Evolutionary conservation across 1,284 basidiomycete species (phyloP), one percentile per base, ranked within the genome.

Genomic region (Sporisorium graminicola): DNA sequence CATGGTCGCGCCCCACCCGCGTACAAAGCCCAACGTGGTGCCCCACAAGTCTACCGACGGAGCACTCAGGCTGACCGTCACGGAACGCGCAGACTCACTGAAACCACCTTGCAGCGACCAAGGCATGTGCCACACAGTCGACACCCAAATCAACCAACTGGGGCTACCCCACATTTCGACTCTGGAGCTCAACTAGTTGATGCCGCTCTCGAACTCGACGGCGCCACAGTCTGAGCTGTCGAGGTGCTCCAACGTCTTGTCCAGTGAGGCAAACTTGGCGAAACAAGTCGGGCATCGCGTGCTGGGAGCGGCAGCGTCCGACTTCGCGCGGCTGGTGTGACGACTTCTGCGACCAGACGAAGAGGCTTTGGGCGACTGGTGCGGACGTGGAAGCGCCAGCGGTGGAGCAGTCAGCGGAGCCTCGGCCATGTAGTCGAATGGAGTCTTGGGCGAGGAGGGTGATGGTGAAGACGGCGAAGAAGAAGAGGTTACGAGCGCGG

Each of bases 211-310:
- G 18, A 73, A 73, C 12, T 73, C 70, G 44, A 73, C 60, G 0
- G 65, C 65, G 24, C 70, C 70, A n/a, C 70, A 73, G n/a, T 73
- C 70, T 10, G 70, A 73, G 22, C 37, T 53, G 47, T 73, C 65
- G 18, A 73, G 56, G n/a, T 73, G 70, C 40, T 58, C 37, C n/a
- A 73, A 29, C 10, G 65, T 66, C 42, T 58, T 64, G 27, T 67
- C 65, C 26, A 73, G 70, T 20, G 56, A 56, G 27, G 56, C n/a
- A 31, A 63, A 73, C 44, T 73, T 68, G 52, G 29, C 35, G 40
- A 73, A 73, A 58, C 70, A 73, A 1, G 70, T 73, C 10, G 70
- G 70, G 33, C 70, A 73, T 10, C 70, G 60, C 1, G 70, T 73
- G 65, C 70, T 73, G 1, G 64, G 59, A 0, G 42, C 46, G 24